Conservation (phyloP, 208 protist species). For the Trypanosoma vivax region DNA sequence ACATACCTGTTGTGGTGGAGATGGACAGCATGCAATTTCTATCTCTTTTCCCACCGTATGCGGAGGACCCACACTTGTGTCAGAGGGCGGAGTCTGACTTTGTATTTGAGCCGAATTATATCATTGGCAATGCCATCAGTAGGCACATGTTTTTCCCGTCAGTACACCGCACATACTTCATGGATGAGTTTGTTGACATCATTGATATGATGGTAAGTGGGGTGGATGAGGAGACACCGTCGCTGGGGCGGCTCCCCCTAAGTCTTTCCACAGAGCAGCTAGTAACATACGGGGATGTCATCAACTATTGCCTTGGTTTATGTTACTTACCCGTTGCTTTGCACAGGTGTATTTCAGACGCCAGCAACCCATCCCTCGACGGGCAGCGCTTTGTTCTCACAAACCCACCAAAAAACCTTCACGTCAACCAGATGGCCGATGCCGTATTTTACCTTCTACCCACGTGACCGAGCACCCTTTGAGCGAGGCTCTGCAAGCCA, state of each 20-base stretch:
- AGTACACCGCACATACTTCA: conserved; percentile 72
- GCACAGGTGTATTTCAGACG: conserved; percentile 59
- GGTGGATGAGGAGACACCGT: conserved; percentile 41
- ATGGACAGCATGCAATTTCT: conserved; percentile 65
- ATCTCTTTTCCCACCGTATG: conserved; percentile 69
- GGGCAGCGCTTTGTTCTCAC: conserved; percentile 75
- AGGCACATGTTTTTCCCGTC: conserved; percentile 69
- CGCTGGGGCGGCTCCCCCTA: conserved; percentile 53
- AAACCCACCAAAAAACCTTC: conserved; percentile 61
- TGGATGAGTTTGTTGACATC: conserved; percentile 74
- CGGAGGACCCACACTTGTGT: conserved; percentile 44
- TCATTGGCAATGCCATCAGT: conserved; percentile 78
- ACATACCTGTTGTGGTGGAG: conserved; percentile 74
- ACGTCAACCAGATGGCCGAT: conserved; percentile 51
- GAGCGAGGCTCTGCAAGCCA: no score
- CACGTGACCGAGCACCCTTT: neutral
- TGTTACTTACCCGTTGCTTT: conserved; percentile 66
- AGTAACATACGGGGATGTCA: conserved; percentile 71
- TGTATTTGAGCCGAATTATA: conserved; percentile 79
- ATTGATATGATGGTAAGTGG: conserved; percentile 77
- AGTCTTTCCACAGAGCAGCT: conserved; percentile 36
- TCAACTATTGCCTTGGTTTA: conserved; percentile 51
- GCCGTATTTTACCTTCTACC: conserved; percentile 48
- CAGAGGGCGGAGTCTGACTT: conserved; percentile 64
- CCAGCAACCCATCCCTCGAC: conserved; percentile 44